Evolutionary conservation across 1,139 yeast genomes (phyloP), one percentile per base, ranked within the genome.

Genomic region (Geotrichum carabidarum): DNA sequence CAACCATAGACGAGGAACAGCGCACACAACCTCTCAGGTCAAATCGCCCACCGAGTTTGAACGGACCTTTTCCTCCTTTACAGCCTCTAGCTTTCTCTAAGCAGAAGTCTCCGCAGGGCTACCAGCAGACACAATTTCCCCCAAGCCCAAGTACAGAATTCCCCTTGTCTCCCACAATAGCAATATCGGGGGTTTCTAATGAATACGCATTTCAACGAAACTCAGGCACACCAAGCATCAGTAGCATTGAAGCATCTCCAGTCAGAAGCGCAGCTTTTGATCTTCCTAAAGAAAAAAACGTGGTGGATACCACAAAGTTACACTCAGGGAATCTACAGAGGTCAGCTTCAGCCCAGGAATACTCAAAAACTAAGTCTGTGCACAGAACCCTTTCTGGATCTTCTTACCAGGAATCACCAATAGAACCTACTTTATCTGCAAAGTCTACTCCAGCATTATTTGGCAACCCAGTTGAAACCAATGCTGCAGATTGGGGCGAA

Each of bases 401-500:
- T 4, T 22, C 14, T 8, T 18, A 22, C 12, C 17, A 7, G 4
- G 31, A 12, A 3, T 7, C 14, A 12, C 14, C 14, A 11, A 9
- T 42, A 17, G 34, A 5, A 14, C 56, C 56, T 8, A 43, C 41
- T 14, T 30, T 41, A 4, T 22, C 56, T 9, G 22, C 49, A 2
- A 44, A 53, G 15, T 32, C 53, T 11, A 32, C 40, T 14, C 51
- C 51, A 12, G 55, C 48, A 5, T 17, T 53, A 12, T 44, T 31
- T 38, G 44, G 40, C 11, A 8, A 36, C 12, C 38, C 14, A 11
- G 50, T 37, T 15, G 15, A 17, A 22, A 27, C 40, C 4, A 52
- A 46, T 30, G 36, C 44, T 30, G 37, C 54, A 5, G 56, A 36
- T 15, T 56, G 58, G 58, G 56, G 27, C 3, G 41, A 27, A 17